phyloP scores from a whole-genome alignment of 2,329 filamentous ascomycete genomes.

The Aureobasidium uvarum region DNA sequence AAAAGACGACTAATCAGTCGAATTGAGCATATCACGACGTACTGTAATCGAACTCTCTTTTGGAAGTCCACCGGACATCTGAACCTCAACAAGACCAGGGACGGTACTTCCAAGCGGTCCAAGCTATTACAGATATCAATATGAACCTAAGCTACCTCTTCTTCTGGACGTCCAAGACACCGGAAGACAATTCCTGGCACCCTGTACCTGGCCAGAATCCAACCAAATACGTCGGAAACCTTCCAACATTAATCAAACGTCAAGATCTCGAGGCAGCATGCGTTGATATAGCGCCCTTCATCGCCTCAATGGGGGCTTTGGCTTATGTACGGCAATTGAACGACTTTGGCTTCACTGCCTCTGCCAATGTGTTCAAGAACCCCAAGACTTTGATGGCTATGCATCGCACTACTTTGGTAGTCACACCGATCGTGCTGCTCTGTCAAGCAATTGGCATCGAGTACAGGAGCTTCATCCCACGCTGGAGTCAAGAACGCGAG shows the following conservation, averaged over 20 bases:
- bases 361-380: background rate
- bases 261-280: constrained; percentile 7
- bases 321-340: background rate
- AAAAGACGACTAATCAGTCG: background rate
- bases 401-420: background rate
- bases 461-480: background rate
- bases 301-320: background rate
- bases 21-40: background rate
- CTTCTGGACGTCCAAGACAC: background rate
- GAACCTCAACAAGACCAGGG: background rate
- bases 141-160: background rate
- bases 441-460: background rate
- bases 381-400: background rate
- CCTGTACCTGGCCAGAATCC: background rate
- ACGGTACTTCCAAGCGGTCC: background rate
- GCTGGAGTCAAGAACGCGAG: background rate
- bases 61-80: too few relatives aligned
- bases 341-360: background rate
- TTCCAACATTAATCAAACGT: background rate
- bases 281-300: background rate
- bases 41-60: background rate
- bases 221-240: background rate
- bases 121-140: background rate
- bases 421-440: background rate
- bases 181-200: background rate